These are phyloP conservation scores for Cladobotryum protrusum DNA, from an alignment of 2,329 filamentous ascomycete genomes.

Conservation along the genomic window DNA sequence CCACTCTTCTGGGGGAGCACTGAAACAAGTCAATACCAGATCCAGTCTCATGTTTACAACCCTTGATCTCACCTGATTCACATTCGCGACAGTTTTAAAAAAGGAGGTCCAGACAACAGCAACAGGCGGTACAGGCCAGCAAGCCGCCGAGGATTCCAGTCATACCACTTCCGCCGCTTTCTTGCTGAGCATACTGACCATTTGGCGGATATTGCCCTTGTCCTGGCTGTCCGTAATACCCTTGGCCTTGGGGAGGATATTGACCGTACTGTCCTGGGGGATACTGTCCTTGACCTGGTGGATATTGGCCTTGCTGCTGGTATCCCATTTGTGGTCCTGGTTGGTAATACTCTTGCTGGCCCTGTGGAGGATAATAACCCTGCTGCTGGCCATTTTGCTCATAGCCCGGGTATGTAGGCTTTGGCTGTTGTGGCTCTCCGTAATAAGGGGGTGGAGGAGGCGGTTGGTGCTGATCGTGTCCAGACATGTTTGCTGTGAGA, in stretches of 20 bases:
- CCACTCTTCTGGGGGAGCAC: too few species aligned
- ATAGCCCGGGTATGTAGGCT: constrained; percentile 38
- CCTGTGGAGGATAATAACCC: constrained; percentile 21
- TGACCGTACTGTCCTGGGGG: constrained; percentile 22
- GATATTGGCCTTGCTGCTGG: constrained; percentile 31
- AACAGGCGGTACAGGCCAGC: constrained; percentile 48
- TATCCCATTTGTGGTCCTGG: constrained; percentile 39
- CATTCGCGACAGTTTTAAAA: constrained; percentile 34
- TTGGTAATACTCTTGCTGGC: constrained; percentile 33
- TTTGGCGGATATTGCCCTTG: constrained; percentile 31
- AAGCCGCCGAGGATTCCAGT: constrained; percentile 39
- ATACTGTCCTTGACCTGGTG: constrained; percentile 29
- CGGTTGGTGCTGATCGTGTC: constrained; percentile 12
- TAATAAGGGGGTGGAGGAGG: constrained; percentile 45
- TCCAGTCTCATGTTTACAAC: too few species aligned
- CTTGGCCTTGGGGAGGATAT: constrained; percentile 31
- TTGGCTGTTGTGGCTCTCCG: constrained; percentile 32
- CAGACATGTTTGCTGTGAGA: neutral
- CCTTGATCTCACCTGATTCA: neutral
- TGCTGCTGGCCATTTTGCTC: constrained; percentile 23
- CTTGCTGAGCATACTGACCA: constrained; percentile 28
- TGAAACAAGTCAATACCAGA: too few species aligned
- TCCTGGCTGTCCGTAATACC: constrained; percentile 28
- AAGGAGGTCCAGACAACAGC: constrained; percentile 52
- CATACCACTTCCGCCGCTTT: constrained; percentile 16